A percentile compares a stretch with the other conserved stretches of the same genome.
phyloP scores from a whole-genome alignment of 768 basidiomycete species.

The Amanita rubescens region DNA sequence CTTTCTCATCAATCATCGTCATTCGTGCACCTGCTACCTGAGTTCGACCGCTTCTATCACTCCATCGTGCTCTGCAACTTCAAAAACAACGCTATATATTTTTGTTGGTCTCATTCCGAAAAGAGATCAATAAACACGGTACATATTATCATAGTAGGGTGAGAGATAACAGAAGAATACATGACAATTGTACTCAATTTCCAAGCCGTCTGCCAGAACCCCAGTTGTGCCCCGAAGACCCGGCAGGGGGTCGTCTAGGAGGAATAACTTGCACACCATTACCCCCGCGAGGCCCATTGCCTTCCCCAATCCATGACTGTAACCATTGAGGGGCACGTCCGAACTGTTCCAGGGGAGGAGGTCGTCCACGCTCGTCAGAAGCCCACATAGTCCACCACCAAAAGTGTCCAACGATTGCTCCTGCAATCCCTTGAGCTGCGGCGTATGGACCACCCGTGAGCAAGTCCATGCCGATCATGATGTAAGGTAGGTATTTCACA shows the following conservation, averaged over 20 bases:
- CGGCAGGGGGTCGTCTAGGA: conserved; percentile 30
- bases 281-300: conserved; percentile 19
- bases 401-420: conserved; percentile 68
- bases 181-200: conserved; percentile 2
- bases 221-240: conserved; percentile 32
- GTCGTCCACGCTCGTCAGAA: conserved; percentile 28
- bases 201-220: conserved; percentile 44
- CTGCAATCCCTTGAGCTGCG: conserved; percentile 53
- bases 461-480: conserved; percentile 66
- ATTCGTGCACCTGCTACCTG: too few relatives aligned
- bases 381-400: conserved; percentile 78
- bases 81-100: too few relatives aligned
- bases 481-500: conserved; percentile 64
- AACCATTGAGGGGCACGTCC: conserved; percentile 58
- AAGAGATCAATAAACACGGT: too few relatives aligned
- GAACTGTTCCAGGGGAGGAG: conserved; percentile 30
- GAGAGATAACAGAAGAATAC: neutral
- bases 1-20: too few relatives aligned
- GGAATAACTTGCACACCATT: conserved; percentile 54
- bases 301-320: conserved; percentile 39
- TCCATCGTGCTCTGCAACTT: too few relatives aligned
- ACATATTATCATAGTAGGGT: neutral
- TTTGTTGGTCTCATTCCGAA: too few relatives aligned
- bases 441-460: conserved; percentile 51
- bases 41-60: too few relatives aligned